Base-by-base conservation (phyloP, 768 basidiomycete species). In the Leccinellum luteum region DNA sequence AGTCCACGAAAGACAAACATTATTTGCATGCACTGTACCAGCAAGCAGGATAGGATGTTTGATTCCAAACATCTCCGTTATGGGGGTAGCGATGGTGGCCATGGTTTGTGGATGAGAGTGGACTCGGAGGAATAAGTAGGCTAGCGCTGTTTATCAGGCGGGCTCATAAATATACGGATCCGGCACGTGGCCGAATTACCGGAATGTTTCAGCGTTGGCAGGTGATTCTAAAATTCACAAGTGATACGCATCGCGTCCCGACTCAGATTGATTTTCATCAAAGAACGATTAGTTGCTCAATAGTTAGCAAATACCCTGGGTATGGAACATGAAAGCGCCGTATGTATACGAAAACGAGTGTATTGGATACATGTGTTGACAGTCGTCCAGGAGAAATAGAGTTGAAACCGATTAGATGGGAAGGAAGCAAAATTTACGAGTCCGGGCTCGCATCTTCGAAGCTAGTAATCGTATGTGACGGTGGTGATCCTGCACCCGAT, bases 31-130 rank as follows among this genome's bases (percentile, higher is more conserved):
- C 3, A 5, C 41, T 67, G 60, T 59, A 82, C 88, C 93, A 63
- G 93, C 93, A 23, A 95, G 85, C 53, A 95, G 71, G 63, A 95
- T 83, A 44, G 93, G 93, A 68, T 95, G 93, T 75, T 88, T 84
- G 73, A 95, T 91, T 52, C 85, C 85, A 72, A 95, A 94, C 55
- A 94, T 78, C 74, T 94, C 81, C 32, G 93, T 95, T 62, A 95
- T 81, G n/a, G 91, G 90, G 6, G 93, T 95, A 21, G 81, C 75
- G 58, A 95, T 86, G 54, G 92, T 85, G 54, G 79, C 75, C 61
- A 70, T 70, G 51, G 15, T 25, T 15, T 38, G 31, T 27, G 25
- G 41, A 19, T 17, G 48, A 19, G 15, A 23, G 38, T 15, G 49
- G n/a, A 14, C 21, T 48, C 25, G 10, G 25, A 27, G 47, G 35